These are phyloP conservation scores for Endogone sp. DNA, from an alignment of 192 early-diverging fungal species.

Conservation along the genomic window DNA sequence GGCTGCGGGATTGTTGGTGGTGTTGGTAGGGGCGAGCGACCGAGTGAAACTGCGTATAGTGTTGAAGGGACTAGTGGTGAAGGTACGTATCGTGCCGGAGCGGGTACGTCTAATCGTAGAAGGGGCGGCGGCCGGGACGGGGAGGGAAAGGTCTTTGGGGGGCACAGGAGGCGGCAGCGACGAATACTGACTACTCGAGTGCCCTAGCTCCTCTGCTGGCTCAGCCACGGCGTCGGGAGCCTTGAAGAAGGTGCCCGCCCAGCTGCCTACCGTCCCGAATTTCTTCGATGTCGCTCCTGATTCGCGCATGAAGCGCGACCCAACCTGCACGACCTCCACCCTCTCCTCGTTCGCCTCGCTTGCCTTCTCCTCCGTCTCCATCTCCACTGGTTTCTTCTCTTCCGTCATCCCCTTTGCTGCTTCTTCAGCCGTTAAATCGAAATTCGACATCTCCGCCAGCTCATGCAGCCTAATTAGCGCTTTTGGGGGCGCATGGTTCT, in stretches of 20 bases:
- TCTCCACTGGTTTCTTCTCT: background rate
- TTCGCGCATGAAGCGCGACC: no score
- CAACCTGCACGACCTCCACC: background rate
- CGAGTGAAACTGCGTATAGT: background rate
- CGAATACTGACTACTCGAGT: background rate
- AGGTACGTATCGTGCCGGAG: background rate
- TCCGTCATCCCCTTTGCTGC: background rate
- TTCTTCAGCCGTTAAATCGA: background rate
- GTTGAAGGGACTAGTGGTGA: background rate
- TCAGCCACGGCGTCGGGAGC: background rate
- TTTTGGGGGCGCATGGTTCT: background rate
- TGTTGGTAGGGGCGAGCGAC: background rate
- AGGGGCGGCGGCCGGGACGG: no score
- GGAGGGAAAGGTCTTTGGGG: background rate
- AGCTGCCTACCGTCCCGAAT: background rate
- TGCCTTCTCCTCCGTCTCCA: background rate
- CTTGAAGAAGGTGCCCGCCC: background rate
- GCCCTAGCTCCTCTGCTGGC: background rate
- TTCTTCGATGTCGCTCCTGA: background rate
- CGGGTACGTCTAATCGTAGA: background rate
- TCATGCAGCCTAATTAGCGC: background rate
- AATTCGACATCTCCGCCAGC: background rate
- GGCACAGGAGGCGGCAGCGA: background rate
- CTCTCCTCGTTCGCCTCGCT: background rate
- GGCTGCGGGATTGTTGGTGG: background rate